A percentile compares a stretch with the other conserved stretches of the same genome.
phyloP scores from a whole-genome alignment of 1,284 basidiomycete genomes.

The Trichosporon sp. region DNA sequence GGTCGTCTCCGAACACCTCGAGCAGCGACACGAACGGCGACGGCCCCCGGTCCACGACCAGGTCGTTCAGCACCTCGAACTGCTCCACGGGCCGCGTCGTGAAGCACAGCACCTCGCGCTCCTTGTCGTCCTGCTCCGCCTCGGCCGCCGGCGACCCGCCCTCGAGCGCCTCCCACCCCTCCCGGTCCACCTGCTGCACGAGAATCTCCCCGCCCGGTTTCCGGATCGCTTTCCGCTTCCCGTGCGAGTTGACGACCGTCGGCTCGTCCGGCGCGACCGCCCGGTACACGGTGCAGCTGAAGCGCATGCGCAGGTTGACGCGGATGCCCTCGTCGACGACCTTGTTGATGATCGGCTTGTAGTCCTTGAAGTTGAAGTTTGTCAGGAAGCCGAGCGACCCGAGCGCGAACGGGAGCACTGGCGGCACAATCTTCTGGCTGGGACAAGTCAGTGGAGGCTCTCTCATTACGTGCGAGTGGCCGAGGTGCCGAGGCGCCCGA shows the following conservation, averaged over 20 bases:
- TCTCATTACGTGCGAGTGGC: not conserved
- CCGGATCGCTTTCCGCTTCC: conserved; percentile 75
- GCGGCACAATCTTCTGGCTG: conserved; percentile 88
- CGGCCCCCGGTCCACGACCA: conserved; percentile 96
- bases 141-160: conserved; percentile 48
- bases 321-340: conserved; percentile 90
- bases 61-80: conserved; percentile 96
- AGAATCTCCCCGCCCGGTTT: conserved; percentile 88
- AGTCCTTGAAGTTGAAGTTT: conserved; percentile 91
- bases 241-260: conserved; percentile 31
- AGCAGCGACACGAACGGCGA: conserved; percentile 95
- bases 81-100: conserved; percentile 91
- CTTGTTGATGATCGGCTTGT: conserved; percentile 80
- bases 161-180: conserved; percentile 92
- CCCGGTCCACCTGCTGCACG: conserved; percentile 80
- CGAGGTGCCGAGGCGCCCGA: not conserved
- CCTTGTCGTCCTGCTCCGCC: conserved; percentile 53
- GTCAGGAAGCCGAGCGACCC: conserved; percentile 98
- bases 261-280: conserved; percentile 66
- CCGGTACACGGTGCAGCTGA: conserved; percentile 96
- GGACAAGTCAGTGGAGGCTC: not conserved
- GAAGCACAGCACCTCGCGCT: conserved; percentile 98
- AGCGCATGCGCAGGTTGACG: conserved; percentile 97
- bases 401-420: conserved; percentile 94
- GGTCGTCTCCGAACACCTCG: conserved; percentile 98